Conservation (phyloP, 768 basidiomycete species). For the Rhodotorula toruloides region DNA sequence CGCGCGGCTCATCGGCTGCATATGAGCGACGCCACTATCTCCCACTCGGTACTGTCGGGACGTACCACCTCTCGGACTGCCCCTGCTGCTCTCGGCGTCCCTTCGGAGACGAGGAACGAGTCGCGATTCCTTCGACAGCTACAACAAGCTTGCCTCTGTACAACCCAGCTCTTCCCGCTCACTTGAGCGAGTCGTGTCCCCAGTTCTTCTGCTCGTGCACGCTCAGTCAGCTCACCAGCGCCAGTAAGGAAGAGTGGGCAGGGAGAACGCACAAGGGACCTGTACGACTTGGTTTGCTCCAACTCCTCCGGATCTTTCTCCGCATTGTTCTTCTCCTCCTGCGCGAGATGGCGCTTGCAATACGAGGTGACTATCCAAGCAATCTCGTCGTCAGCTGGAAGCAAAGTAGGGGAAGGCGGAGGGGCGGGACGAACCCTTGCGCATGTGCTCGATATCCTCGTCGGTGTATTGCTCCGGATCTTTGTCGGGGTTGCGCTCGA, state of each 20-base stretch:
- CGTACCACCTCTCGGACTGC: no score
- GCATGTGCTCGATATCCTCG: constrained; percentile 49
- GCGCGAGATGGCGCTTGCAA: constrained; percentile 47
- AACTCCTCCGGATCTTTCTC: constrained; percentile 63
- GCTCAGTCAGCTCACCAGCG: neutral
- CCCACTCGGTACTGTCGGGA: no score
- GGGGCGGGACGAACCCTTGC: constrained; percentile 22
- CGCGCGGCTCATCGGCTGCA: no score
- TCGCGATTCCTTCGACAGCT: no score
- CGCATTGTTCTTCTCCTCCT: constrained; percentile 55
- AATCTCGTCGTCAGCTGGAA: neutral
- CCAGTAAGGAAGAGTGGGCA: neutral
- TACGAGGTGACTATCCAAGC: constrained; percentile 45
- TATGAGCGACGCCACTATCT: no score
- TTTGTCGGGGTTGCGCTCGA: constrained; percentile 48
- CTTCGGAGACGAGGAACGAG: no score
- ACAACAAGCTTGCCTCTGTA: no score
- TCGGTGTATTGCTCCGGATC: constrained; percentile 46
- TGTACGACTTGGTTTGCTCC: constrained; percentile 23
- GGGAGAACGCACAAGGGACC: constrained; percentile 1
- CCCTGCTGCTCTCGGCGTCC: no score
- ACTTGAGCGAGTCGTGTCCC: constrained; percentile 15
- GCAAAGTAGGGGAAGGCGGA: neutral
- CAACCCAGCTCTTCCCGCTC: no score
- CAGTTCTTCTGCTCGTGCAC: constrained; percentile 12